Evolutionary conservation across 495 filamentous ascomycete species (phyloP), one percentile per base, ranked within the genome.

Genomic region (Cercophora samala): DNA sequence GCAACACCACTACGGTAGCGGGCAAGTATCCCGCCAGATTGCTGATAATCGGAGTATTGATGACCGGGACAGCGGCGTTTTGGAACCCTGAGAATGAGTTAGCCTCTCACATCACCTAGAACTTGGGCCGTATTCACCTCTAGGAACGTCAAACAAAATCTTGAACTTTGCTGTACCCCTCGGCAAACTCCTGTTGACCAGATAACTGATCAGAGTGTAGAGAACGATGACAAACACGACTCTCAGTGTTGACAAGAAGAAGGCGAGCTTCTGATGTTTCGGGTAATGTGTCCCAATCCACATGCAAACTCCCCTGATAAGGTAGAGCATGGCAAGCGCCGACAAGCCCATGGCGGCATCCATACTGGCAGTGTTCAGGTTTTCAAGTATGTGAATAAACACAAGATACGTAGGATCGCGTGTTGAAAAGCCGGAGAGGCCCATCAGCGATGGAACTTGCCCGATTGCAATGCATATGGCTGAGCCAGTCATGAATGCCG

Each of bases 401-500:
- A 96, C 91, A 69, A 80, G 73, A 72, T 98, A 99, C 0, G 96
- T 91, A 0, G 93, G 72, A 32, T 87, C 91, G 69, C 92, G 85
- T 19, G 89, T 93, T 60, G 85, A 86, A 75, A 96, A 90, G 4
- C 85, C 87, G 0, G 81, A 87, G 75, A 97, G 91, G 9, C 96
- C 95, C 82, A 99, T 89, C 82, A 99, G 74, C 9, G 84, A 84
- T 1, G 91, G 87, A 29, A 97, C 85, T 79, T 99, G 95, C n/a
- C 95, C 94, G 54, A 88, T 83, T 42, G 87, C 87, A 74, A 99
- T 99, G 73, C 87, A 97, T 76, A 99, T 79, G 25, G 95, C 96
- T 0, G 95, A 97, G 6, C 95, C 95, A 1, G 95, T 98, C 93
- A 99, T 98, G 86, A 96, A 99, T 3, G 95, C 93, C 9, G 91